phyloP scores from a whole-genome alignment of 805 yeast species.

The Pichia manshurica region DNA sequence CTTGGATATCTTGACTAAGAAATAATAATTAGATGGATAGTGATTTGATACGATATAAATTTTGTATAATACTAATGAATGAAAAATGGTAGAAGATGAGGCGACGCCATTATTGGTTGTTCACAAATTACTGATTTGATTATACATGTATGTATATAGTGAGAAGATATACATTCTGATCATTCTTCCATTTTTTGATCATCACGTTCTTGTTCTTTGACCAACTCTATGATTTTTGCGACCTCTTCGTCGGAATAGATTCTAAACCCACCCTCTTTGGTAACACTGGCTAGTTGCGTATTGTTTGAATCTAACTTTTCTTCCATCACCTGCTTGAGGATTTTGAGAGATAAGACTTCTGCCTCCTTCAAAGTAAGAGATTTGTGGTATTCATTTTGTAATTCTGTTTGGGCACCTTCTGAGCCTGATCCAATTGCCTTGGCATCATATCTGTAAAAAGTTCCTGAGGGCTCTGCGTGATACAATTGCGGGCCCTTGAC shows the following conservation, averaged over 20 bases:
- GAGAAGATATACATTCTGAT: too few species aligned
- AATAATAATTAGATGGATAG: conserved; percentile 5
- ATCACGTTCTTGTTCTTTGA: conserved; percentile 65
- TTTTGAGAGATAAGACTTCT: conserved; percentile 80
- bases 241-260: conserved; percentile 81
- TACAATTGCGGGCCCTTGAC: conserved; percentile 94
- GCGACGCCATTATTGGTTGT: too few species aligned
- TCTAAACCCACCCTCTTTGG: conserved; percentile 78
- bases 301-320: conserved; percentile 93
- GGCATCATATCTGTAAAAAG: conserved; percentile 95
- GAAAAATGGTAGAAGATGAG: too few species aligned
- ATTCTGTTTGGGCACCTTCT: conserved; percentile 97
- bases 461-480: conserved; percentile 99
- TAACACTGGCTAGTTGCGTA: conserved; percentile 92
- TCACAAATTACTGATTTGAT: too few species aligned
- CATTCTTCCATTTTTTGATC: conserved; percentile 12
- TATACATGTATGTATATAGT: too few species aligned
- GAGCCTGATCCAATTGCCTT: conserved; percentile 99
- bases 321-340: conserved; percentile 97
- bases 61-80: conserved; percentile 4
- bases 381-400: conserved; percentile 93
- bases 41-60: not conserved
- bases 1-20: conserved; percentile 44
- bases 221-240: conserved; percentile 67
- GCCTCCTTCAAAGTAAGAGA: conserved; percentile 90